A percentile compares a stretch with the other conserved stretches of the same genome.
These are phyloP conservation scores for Furcasterigmium furcatum DNA, from an alignment of 2,329 filamentous ascomycete species.

Conservation along the genomic window DNA sequence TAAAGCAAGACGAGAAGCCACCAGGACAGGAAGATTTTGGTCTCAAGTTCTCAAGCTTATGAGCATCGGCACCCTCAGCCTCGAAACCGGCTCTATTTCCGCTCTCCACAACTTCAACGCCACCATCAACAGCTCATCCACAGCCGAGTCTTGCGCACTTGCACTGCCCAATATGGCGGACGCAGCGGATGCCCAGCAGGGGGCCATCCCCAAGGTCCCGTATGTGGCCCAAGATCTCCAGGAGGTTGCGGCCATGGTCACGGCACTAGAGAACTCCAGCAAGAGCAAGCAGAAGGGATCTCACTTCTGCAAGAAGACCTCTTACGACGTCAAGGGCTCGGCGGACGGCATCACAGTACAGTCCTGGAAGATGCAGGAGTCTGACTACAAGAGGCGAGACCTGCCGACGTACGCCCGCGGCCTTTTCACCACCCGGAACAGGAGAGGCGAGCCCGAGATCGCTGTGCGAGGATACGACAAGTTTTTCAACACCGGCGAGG, in stretches of 20 bases:
- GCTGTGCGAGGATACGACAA: slow-evolving; percentile 93
- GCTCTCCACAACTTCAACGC: no score
- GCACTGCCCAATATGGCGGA: no score
- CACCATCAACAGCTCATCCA: no score
- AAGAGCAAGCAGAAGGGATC: slow-evolving; percentile 56
- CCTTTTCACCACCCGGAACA: slow-evolving; percentile 79
- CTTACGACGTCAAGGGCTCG: slow-evolving; percentile 64
- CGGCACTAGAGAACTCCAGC: slow-evolving; percentile 54
- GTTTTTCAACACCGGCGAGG: slow-evolving; percentile 93
- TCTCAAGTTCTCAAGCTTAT: no score
- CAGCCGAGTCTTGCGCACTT: no score
- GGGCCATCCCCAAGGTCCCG: slow-evolving; percentile 45
- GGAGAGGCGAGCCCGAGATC: slow-evolving; percentile 69
- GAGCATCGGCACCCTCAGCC: no score
- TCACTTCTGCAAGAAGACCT: slow-evolving; percentile 78
- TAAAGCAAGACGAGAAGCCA: no score
- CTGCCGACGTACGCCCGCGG: slow-evolving; percentile 92
- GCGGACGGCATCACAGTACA: slow-evolving; percentile 67
- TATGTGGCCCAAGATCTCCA: slow-evolving; percentile 67
- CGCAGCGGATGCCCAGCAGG: no score
- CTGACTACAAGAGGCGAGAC: slow-evolving; percentile 81
- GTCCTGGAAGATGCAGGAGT: slow-evolving; percentile 80
- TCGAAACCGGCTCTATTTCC: no score
- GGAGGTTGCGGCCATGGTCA: slow-evolving; percentile 64
- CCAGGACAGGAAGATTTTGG: no score